Evolutionary conservation across 768 basidiomycete genomes (phyloP).

Genomic region (Phylloporus rhodoxanthus): DNA sequence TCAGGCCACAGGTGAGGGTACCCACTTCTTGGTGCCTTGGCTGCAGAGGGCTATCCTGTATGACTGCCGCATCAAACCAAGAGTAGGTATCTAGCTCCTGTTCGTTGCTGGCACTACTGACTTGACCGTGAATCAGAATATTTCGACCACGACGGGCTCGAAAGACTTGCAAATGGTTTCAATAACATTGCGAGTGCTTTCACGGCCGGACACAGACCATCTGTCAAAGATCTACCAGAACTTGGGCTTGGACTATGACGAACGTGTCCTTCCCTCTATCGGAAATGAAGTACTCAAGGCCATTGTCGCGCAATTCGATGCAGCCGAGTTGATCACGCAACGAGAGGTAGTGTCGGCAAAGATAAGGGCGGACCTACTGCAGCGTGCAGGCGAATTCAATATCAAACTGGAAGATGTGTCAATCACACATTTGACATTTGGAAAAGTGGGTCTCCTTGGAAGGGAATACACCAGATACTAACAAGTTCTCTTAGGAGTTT

Average conservation of each 20-base stretch:
- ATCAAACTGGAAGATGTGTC: constrained; percentile 96
- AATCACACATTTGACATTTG: constrained; percentile 86
- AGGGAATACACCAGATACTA: not conserved
- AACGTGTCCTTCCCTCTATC: constrained; percentile 94
- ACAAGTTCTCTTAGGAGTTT: constrained; percentile 59
- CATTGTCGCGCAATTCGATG: constrained; percentile 98
- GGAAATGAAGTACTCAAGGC: constrained; percentile 98
- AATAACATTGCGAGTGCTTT: constrained; percentile 92
- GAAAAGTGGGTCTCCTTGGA: constrained; percentile 49
- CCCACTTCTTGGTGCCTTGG: constrained; percentile 95
- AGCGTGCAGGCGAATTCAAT: constrained; percentile 94
- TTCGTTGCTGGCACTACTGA: constrained; percentile 4
- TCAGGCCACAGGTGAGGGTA: constrained; percentile 87
- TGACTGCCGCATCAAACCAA: constrained; percentile 95
- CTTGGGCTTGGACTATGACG: constrained; percentile 94
- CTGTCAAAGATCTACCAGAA: constrained; percentile 92
- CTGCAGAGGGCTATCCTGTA: constrained; percentile 94
- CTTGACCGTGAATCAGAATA: constrained; percentile 55
- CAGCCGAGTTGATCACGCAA: constrained; percentile 93
- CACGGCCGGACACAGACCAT: constrained; percentile 83
- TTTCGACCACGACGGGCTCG: constrained; percentile 97
- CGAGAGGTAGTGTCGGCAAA: constrained; percentile 94
- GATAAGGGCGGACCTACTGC: constrained; percentile 86
- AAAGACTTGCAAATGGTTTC: constrained; percentile 99
- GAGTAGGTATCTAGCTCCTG: constrained; percentile 46